Percentiles rank a stretch among this genome's conserved stretches.
These are phyloP conservation scores for Septoria petroselini DNA, from an alignment of 2,329 filamentous ascomycete species.

Conservation along the genomic window DNA sequence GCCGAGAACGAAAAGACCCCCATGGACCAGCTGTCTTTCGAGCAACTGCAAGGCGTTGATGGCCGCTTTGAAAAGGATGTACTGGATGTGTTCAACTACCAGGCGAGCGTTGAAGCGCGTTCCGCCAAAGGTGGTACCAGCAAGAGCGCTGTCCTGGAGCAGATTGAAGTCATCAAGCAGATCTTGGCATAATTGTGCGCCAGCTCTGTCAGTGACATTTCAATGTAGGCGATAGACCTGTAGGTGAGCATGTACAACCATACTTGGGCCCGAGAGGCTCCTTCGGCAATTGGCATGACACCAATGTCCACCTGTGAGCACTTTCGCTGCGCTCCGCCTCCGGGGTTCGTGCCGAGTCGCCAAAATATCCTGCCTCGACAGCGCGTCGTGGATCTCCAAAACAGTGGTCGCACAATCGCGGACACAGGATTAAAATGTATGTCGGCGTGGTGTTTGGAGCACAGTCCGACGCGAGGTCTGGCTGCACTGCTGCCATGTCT, in stretches of 20 bases:
- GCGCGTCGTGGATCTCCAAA: too few species aligned
- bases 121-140: slow-evolving; percentile 76
- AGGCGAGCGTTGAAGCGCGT: slow-evolving; percentile 76
- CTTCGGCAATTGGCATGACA: too few species aligned
- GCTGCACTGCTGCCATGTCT: too few species aligned
- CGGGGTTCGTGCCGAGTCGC: too few species aligned
- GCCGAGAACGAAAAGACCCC: slow-evolving; percentile 63
- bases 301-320: too few species aligned
- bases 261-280: too few species aligned
- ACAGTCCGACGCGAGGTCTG: too few species aligned
- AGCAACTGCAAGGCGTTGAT: slow-evolving; percentile 67
- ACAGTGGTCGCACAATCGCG: too few species aligned
- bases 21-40: slow-evolving; percentile 66
- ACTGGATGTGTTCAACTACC: slow-evolving; percentile 70
- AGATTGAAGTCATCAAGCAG: slow-evolving; percentile 56
- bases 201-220: not conserved
- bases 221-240: slow-evolving; percentile 1
- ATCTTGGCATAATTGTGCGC: slow-evolving; percentile 33
- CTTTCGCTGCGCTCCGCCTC: too few species aligned
- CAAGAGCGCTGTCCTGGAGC: slow-evolving; percentile 62
- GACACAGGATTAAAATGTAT: too few species aligned
- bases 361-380: too few species aligned
- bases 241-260: not conserved
- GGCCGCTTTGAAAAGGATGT: slow-evolving; percentile 69
- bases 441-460: too few species aligned